phyloP scores from a whole-genome alignment of 2,329 filamentous ascomycete genomes.

The Aspergillus ustus region DNA sequence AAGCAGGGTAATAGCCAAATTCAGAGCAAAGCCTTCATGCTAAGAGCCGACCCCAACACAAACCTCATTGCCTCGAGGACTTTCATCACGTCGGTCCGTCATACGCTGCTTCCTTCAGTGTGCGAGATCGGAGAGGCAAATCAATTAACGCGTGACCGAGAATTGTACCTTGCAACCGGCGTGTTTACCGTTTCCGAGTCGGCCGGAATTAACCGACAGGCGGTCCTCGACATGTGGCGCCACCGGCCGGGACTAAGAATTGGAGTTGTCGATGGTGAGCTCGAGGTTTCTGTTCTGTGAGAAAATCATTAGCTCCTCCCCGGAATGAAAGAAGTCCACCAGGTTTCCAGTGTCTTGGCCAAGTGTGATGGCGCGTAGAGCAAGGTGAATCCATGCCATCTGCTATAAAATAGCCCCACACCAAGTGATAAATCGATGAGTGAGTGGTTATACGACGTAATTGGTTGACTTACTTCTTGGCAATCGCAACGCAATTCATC shows the following conservation, averaged over 20 bases:
- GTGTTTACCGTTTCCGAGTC: slow-evolving; percentile 15
- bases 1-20: neutral
- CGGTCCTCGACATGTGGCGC: slow-evolving; percentile 11
- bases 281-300: neutral
- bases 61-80: slow-evolving; percentile 13
- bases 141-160: neutral
- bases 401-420: neutral
- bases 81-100: slow-evolving; percentile 11
- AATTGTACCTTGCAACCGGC: slow-evolving; percentile 9
- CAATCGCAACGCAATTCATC: too few relatives aligned
- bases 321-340: neutral
- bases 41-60: slow-evolving; percentile 18
- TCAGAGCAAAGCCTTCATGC: neutral
- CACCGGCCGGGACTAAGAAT: neutral
- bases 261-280: neutral
- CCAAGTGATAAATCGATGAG: too few relatives aligned
- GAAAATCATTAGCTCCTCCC: neutral
- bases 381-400: too few relatives aligned
- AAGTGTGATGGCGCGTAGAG: neutral
- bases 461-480: too few relatives aligned
- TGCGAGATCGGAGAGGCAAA: neutral
- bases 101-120: neutral
- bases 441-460: too few relatives aligned
- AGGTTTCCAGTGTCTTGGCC: neutral
- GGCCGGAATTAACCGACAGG: neutral